phyloP scores from a whole-genome alignment of 2,329 filamentous ascomycete genomes.

The Claviceps digitariae region DNA sequence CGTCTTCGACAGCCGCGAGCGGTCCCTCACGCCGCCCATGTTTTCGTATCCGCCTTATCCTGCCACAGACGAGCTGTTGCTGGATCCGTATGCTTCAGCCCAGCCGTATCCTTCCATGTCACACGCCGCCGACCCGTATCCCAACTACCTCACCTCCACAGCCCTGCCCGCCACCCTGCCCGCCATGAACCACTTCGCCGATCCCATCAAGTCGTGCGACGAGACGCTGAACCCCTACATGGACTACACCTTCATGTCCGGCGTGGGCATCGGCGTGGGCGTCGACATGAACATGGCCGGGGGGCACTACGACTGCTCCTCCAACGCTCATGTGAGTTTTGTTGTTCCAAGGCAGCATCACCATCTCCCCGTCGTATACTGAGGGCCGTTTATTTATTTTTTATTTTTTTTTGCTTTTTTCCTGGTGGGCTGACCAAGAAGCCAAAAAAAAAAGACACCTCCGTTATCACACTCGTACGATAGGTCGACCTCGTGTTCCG shows the following conservation, averaged over 20 bases:
- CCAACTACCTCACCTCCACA: conserved; percentile 40
- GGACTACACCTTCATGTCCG: conserved; percentile 51
- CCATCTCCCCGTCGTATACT: conserved; percentile 26
- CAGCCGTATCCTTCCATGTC: conserved; percentile 39
- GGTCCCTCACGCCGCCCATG: conserved; percentile 58
- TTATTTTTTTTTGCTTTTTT: too few relatives aligned
- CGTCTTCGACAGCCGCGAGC: conserved; percentile 49
- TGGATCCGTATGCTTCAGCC: conserved; percentile 43
- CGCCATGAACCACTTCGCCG: conserved; percentile 50
- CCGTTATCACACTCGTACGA: conserved; percentile 63
- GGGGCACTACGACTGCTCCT: conserved; percentile 52
- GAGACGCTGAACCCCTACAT: conserved; percentile 52
- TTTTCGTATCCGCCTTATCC: conserved; percentile 55
- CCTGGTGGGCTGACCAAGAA: conserved; percentile 33
- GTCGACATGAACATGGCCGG: conserved; percentile 49
- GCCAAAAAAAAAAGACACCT: conserved; percentile 45
- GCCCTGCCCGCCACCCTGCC: conserved; percentile 47
- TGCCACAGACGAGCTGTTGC: conserved; percentile 49
- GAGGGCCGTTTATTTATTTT: conserved; percentile 26
- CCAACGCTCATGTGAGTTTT: conserved; percentile 62
- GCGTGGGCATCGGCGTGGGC: conserved; percentile 51
- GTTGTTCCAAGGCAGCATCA: conserved; percentile 24
- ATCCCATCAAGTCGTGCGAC: conserved; percentile 38
- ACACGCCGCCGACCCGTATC: conserved; percentile 34
- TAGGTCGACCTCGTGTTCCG: conserved; percentile 49